These are phyloP conservation scores for Bodo saltans DNA, from an alignment of 78 protist genomes.

Conservation along the genomic window DNA sequence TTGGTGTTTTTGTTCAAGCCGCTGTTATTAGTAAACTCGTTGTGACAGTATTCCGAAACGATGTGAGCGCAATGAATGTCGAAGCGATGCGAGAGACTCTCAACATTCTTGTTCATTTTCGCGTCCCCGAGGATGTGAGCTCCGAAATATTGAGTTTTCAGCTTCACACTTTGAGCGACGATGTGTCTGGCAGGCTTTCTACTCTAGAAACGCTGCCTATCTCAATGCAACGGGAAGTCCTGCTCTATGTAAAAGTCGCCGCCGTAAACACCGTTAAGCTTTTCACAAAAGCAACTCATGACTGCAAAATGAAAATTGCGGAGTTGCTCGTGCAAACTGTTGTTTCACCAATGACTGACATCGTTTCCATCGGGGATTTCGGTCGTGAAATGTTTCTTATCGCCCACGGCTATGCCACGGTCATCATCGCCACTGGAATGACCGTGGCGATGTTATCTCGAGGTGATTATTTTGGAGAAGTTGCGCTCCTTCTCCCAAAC, in stretches of 20 bases:
- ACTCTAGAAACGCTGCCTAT: not conserved
- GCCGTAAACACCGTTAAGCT: not conserved
- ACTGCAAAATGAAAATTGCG: not conserved
- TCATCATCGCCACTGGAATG: not conserved
- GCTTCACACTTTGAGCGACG: not conserved
- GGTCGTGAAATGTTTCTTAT: not conserved
- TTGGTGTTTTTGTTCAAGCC: not conserved
- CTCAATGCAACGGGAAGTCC: not conserved
- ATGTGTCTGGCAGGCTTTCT: not conserved
- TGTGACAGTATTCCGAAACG: not conserved
- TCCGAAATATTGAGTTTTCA: not conserved
- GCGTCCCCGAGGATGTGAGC: not conserved
- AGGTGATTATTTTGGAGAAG: not conserved
- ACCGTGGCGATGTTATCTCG: not conserved
- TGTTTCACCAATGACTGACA: not conserved
- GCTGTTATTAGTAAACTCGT: not conserved
- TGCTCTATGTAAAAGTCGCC: not conserved
- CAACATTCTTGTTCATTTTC: not conserved
- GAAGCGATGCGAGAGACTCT: not conserved
- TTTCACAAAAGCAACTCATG: not conserved
- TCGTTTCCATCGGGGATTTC: not conserved
- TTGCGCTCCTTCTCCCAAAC: not conserved
- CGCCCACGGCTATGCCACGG: not conserved
- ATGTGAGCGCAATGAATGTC: not conserved
- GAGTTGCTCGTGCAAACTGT: not conserved